phyloP scores from a whole-genome alignment of 148 eudicot genomes.

The Heliamphora exappendiculata region DNA sequence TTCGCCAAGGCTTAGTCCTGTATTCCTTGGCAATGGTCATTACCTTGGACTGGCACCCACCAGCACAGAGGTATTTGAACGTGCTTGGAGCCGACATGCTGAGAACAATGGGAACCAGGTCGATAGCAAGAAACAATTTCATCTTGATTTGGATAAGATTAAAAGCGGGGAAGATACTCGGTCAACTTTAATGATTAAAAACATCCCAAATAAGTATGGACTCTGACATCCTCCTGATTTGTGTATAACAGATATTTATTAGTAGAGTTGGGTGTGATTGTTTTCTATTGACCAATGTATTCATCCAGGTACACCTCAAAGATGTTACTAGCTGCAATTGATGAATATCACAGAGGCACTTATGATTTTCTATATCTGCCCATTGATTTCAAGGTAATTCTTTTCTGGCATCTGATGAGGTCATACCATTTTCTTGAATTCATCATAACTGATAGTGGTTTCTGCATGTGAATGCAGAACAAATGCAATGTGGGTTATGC shows the following conservation, averaged over 20 bases:
- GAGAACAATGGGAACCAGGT: constrained; percentile 50
- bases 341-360: constrained; percentile 70
- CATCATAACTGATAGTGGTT: constrained; percentile 1
- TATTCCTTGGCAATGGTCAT: constrained; percentile 54
- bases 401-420: background rate
- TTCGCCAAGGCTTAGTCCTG: constrained; percentile 56
- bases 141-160: constrained; percentile 78
- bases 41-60: constrained; percentile 42
- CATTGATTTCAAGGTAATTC: constrained; percentile 64
- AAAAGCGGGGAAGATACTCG: constrained; percentile 66
- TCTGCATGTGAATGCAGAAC: constrained; percentile 49
- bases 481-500: constrained; percentile 98
- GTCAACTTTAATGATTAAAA: constrained; percentile 90
- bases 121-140: constrained; percentile 69
- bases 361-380: constrained; percentile 93
- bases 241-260: background rate
- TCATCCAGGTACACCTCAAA: constrained; percentile 85
- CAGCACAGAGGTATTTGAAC: constrained; percentile 41
- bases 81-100: constrained; percentile 37
- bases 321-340: constrained; percentile 91
- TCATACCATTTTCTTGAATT: background rate
- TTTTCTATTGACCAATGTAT: background rate
- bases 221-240: background rate
- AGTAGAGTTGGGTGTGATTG: background rate
- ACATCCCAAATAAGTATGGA: constrained; percentile 70